A percentile compares a stretch with the other conserved stretches of the same genome.
Evolutionary conservation across 1,284 basidiomycete species (phyloP).

Genomic region (Puccinia horiana): DNA sequence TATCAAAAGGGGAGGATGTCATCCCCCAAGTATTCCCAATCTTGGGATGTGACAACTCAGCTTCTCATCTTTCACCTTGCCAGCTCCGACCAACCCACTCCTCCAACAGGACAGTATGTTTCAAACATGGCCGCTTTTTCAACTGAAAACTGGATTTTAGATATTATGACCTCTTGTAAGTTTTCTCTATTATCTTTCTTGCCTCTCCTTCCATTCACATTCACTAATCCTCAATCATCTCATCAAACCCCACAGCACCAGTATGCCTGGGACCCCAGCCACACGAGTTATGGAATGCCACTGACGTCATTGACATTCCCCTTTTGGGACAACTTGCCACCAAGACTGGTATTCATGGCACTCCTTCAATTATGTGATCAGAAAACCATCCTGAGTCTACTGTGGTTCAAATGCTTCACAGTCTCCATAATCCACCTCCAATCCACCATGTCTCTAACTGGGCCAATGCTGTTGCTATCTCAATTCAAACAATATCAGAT

Average conservation of each 20-base stretch:
- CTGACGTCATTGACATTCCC: not conserved
- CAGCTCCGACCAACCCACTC: not conserved
- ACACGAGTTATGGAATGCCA: not conserved
- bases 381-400: not conserved
- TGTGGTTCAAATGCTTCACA: not conserved
- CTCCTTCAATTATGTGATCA: not conserved
- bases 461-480: no score
- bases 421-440: not conserved
- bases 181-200: not conserved
- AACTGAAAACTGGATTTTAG: conserved; percentile 3
- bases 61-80: not conserved
- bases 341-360: not conserved
- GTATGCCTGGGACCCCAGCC: not conserved
- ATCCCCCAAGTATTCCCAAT: not conserved
- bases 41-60: conserved; percentile 3
- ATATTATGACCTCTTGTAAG: not conserved
- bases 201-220: no score
- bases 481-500: no score
- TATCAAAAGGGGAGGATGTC: not conserved
- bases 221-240: no score
- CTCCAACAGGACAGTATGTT: not conserved
- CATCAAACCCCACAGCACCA: not conserved
- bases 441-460: not conserved
- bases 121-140: conserved; percentile 13
- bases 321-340: not conserved